Percentiles rank a stretch among this genome's conserved stretches.
These are phyloP conservation scores for Blumeria graminis DNA, from an alignment of 2,329 filamentous ascomycete genomes.

Conservation along the genomic window DNA sequence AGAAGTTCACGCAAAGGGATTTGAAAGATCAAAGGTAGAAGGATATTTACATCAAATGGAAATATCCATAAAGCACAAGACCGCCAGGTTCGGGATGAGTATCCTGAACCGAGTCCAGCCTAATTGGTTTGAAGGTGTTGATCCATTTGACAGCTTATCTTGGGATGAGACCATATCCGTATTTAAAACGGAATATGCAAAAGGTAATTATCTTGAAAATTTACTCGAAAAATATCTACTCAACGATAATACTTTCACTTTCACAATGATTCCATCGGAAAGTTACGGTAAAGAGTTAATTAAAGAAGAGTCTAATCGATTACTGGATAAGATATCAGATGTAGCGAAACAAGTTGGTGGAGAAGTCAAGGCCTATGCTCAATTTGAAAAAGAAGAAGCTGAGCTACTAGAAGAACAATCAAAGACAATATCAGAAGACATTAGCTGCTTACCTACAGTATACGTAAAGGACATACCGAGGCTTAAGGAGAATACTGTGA, in stretches of 20 bases:
- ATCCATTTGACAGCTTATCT: conserved; percentile 72
- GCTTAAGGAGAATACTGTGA: conserved; percentile 33
- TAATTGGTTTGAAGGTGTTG: conserved; percentile 85
- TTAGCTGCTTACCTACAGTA: conserved; percentile 72
- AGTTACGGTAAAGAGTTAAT: conserved; percentile 51
- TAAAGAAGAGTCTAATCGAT: conserved; percentile 49
- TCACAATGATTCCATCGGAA: conserved; percentile 77
- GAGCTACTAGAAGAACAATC: conserved; percentile 63
- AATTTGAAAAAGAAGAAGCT: conserved; percentile 55
- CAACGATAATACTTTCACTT: conserved; percentile 66
- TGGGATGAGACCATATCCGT: conserved; percentile 75
- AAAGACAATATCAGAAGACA: conserved; percentile 58
- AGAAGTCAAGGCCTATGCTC: conserved; percentile 43
- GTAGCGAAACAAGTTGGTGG: conserved; percentile 44
- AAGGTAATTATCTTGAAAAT: conserved; percentile 60
- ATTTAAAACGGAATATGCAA: conserved; percentile 54
- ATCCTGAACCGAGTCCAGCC: conserved; percentile 74
- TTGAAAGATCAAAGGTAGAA: conserved; percentile 75
- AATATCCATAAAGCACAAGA: conserved; percentile 86
- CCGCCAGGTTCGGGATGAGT: conserved; percentile 77
- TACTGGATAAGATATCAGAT: conserved; percentile 50
- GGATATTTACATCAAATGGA: conserved; percentile 87
- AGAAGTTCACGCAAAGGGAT: conserved; percentile 49
- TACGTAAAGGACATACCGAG: conserved; percentile 76
- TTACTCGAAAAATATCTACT: conserved; percentile 76